Evolutionary conservation across 2,329 filamentous ascomycete genomes (phyloP).

Genomic region (Sodiomyces alkalinus): DNA sequence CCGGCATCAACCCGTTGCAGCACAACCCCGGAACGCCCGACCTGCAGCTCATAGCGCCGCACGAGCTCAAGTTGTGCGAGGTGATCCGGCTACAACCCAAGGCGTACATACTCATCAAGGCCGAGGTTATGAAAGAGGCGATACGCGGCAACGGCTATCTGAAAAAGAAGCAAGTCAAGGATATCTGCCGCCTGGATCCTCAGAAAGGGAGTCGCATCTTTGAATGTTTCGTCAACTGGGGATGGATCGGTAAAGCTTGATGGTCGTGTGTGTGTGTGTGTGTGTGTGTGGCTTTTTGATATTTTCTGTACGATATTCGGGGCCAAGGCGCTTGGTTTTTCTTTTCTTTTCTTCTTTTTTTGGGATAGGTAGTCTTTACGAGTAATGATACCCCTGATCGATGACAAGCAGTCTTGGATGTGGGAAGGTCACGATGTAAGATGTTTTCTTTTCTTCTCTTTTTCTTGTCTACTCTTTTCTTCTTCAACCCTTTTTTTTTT

Average conservation of each 20-base stretch:
- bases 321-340: too few species aligned
- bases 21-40: slow-evolving; percentile 68
- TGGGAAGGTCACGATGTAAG: too few species aligned
- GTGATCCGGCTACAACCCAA: slow-evolving; percentile 78
- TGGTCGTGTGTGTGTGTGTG: too few species aligned
- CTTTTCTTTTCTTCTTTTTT: too few species aligned
- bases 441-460: too few species aligned
- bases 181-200: slow-evolving; percentile 70
- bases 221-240: slow-evolving; percentile 86
- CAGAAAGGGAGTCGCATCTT: slow-evolving; percentile 78
- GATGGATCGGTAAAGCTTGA: slow-evolving; percentile 79
- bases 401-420: too few species aligned
- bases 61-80: slow-evolving; percentile 78
- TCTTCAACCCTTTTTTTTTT: too few species aligned
- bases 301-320: too few species aligned
- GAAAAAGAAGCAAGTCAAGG: slow-evolving; percentile 87
- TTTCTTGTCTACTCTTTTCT: too few species aligned
- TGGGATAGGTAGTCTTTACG: too few species aligned
- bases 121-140: slow-evolving; percentile 78
- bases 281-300: too few species aligned
- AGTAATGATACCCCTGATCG: too few species aligned
- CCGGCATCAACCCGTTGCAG: slow-evolving; percentile 46
- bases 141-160: slow-evolving; percentile 75
- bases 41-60: slow-evolving; percentile 67
- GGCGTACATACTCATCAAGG: slow-evolving; percentile 88